Percentiles rank a stretch among this genome's conserved stretches.
Evolutionary conservation across 1,139 yeast species (phyloP).

Genomic region (Saccharomyces hybrid): DNA sequence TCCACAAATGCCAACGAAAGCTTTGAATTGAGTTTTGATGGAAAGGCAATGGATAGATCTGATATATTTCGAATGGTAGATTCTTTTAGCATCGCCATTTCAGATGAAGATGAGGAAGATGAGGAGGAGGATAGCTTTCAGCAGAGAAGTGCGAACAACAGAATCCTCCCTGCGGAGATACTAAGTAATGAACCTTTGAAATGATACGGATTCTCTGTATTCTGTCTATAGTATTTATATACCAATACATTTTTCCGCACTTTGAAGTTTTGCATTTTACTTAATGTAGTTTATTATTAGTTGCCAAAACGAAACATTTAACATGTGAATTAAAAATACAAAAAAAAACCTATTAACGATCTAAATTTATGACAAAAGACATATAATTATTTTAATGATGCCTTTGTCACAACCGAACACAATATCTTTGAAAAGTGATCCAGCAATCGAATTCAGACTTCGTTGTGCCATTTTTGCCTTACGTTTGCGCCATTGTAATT

Average conservation of each 20-base stretch:
- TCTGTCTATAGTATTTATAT: background rate
- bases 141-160: slow-evolving; percentile 7
- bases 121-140: slow-evolving; percentile 5
- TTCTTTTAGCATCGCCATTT: slow-evolving; percentile 29
- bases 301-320: background rate
- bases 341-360: background rate
- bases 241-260: background rate
- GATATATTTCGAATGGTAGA: slow-evolving; percentile 36
- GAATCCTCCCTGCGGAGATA: slow-evolving; percentile 13
- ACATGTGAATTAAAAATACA: no score
- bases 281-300: background rate
- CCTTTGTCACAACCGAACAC: background rate
- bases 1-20: slow-evolving; percentile 18
- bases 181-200: slow-evolving; percentile 5
- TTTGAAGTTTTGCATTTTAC: background rate
- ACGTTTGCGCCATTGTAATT: background rate
- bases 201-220: background rate
- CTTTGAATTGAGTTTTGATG: slow-evolving; percentile 37
- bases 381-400: background rate
- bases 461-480: background rate
- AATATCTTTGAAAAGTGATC: background rate
- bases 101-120: slow-evolving; percentile 22
- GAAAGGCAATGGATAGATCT: slow-evolving; percentile 37
- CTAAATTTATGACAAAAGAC: background rate
- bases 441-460: background rate